Base-by-base conservation (phyloP, 352 stramenopile genomes). In the Pythium chondricola region DNA sequence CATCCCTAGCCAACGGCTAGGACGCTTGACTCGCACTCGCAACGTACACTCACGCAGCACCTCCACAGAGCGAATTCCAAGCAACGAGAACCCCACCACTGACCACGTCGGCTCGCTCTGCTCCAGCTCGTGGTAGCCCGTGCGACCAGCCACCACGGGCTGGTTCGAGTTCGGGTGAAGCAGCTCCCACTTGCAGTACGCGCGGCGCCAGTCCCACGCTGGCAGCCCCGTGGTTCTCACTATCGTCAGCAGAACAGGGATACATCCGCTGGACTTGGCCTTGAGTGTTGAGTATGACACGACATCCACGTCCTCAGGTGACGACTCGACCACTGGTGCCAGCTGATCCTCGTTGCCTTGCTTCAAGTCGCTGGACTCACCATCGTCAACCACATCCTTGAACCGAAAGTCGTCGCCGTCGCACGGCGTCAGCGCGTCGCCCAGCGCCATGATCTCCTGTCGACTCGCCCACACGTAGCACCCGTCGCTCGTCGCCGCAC, bases 181-280 rank as follows among this genome's bases (percentile, higher is more conserved):
- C 4, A 61, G 26, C 33, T 56, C 24, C 53, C 53, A 61, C 46
- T 61, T 61, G 53, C 53, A 61, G 40, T 61, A 61, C 24, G 40
- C 47, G 17, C 37, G 39, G 13, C 43, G 47, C 52, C 53, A 61
- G 33, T 61, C 46, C 53, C 42, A 54, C 16, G 46, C 45, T n/a
- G 29, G 41, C 6, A 61, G 40, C 3, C 46, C 46, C 0, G 31
- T 35, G 0, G 46, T 21, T 5, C 31, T 29, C 24, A 52, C 32
- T 24, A 61, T 30, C 17, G 41, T 31, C 16, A 61, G 11, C 20
- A 37, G 47, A 29, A 60, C 16, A 6, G 39, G 38, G 9, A 52
- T 21, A 13, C 37, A 49, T 4, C 11, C 11, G 20, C 20, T 13
- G 3, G 25, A 33, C 29, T 33, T 33, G 29, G 29, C 13, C 29